A percentile compares a stretch with the other conserved stretches of the same genome.
These are phyloP conservation scores for Quercus wislizeni DNA, from an alignment of 306 rosid species.

Conservation along the genomic window DNA sequence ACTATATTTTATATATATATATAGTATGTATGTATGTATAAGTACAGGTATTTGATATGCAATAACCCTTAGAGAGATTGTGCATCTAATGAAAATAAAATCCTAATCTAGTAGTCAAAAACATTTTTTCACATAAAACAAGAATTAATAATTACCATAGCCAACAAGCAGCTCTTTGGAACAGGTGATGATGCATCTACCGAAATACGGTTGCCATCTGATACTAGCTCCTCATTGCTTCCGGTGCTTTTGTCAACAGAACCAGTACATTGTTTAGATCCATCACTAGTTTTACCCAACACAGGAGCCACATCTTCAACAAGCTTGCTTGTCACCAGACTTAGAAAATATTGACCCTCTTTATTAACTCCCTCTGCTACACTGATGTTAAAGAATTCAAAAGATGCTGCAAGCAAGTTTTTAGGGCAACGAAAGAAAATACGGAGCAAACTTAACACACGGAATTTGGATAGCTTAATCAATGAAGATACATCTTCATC, in stretches of 20 bases:
- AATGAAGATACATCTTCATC: conserved; percentile 55
- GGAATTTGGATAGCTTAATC: conserved; percentile 51
- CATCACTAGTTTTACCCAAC: conserved; percentile 35
- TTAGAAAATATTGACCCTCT: conserved; percentile 53
- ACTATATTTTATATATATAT: neutral
- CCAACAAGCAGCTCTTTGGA: conserved; percentile 63
- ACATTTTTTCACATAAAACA: neutral
- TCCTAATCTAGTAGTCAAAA: neutral
- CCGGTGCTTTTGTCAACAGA: conserved; percentile 33
- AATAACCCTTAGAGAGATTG: neutral
- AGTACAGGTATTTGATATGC: neutral
- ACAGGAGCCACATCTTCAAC: conserved; percentile 33
- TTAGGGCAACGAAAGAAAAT: conserved; percentile 72
- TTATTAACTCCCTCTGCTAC: conserved; percentile 50
- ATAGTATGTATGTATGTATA: neutral
- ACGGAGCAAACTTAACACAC: conserved; percentile 56
- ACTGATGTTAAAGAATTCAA: conserved; percentile 57
- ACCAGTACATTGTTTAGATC: conserved; percentile 26
- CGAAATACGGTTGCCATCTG: conserved; percentile 34
- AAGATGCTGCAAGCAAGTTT: conserved; percentile 75
- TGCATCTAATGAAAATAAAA: neutral
- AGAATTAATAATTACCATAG: conserved; percentile 51
- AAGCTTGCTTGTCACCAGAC: conserved; percentile 48
- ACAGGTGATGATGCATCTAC: conserved; percentile 28
- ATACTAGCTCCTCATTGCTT: conserved; percentile 31